These are phyloP conservation scores for Pseudogymnoascus verrucosus DNA, from an alignment of 2,329 filamentous ascomycete genomes.

Conservation along the genomic window DNA sequence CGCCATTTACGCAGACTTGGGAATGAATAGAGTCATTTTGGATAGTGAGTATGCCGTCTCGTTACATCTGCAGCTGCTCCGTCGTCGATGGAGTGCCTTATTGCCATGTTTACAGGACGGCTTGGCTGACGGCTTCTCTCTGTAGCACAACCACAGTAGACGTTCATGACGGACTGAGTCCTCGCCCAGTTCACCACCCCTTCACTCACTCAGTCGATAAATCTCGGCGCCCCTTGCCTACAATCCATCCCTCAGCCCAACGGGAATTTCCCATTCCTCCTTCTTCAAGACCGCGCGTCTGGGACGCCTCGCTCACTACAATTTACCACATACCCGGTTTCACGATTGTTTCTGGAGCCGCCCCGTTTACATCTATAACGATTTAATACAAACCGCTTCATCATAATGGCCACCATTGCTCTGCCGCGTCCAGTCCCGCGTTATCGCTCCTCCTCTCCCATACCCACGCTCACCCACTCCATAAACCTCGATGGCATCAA, in stretches of 20 bases:
- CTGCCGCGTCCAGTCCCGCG: conserved; percentile 25
- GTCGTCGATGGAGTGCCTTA: background rate
- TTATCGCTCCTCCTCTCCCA: conserved; percentile 33
- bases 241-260: background rate
- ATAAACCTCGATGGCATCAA: conserved; percentile 44
- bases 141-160: conserved; percentile 1
- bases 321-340: conserved; percentile 7
- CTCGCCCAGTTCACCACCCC: background rate
- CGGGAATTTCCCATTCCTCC: background rate
- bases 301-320: conserved; percentile 5
- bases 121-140: background rate
- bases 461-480: conserved; percentile 40
- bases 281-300: conserved; percentile 6
- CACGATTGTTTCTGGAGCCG: conserved; percentile 5
- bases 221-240: background rate
- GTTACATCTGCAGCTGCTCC: background rate
- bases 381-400: conserved; percentile 4
- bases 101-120: background rate
- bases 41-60: conserved; percentile 6
- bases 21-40: background rate
- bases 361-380: background rate
- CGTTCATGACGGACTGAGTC: background rate
- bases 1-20: background rate
- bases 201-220: background rate
- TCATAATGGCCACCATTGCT: conserved; percentile 28